Conservation (phyloP, 306 rosid species). For the Quercus suber region DNA sequence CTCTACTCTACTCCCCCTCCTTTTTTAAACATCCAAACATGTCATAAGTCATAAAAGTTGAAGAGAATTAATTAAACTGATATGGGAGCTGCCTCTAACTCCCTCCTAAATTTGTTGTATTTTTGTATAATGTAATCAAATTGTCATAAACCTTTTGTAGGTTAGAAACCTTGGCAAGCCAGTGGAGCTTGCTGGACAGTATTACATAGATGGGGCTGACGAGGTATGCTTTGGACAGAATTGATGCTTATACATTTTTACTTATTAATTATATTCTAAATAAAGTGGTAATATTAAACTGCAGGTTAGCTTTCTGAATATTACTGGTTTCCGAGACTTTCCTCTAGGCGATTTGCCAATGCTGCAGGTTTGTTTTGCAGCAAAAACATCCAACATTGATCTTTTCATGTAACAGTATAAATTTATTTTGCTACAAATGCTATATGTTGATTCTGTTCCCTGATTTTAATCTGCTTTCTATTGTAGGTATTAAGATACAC, state of each 20-base stretch:
- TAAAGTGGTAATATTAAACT: slow-evolving; percentile 15
- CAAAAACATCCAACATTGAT: neutral
- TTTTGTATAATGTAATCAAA: slow-evolving; percentile 24
- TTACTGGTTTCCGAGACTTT: slow-evolving; percentile 95
- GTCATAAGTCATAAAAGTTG: neutral
- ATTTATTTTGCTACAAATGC: neutral
- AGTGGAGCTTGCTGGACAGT: slow-evolving; percentile 91
- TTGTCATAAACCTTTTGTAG: slow-evolving; percentile 31
- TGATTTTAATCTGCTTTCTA: slow-evolving; percentile 6
- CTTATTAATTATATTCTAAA: slow-evolving; percentile 10
- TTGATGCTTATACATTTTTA: slow-evolving; percentile 5
- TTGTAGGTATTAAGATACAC: slow-evolving; percentile 77
- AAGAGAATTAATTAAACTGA: neutral
- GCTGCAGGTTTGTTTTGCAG: slow-evolving; percentile 67
- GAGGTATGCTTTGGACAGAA: slow-evolving; percentile 60
- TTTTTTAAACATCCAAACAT: too few relatives aligned
- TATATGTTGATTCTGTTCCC: neutral
- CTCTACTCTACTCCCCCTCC: too few relatives aligned
- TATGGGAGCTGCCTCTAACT: neutral
- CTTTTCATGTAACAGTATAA: neutral
- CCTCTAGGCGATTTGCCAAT: slow-evolving; percentile 98
- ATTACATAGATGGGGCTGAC: slow-evolving; percentile 92
- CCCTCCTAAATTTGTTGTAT: neutral
- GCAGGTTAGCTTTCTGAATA: slow-evolving; percentile 90
- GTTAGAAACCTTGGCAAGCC: slow-evolving; percentile 98